Conservation (phyloP, 805 yeast species). For the Dipodascopsis uninucleata region DNA sequence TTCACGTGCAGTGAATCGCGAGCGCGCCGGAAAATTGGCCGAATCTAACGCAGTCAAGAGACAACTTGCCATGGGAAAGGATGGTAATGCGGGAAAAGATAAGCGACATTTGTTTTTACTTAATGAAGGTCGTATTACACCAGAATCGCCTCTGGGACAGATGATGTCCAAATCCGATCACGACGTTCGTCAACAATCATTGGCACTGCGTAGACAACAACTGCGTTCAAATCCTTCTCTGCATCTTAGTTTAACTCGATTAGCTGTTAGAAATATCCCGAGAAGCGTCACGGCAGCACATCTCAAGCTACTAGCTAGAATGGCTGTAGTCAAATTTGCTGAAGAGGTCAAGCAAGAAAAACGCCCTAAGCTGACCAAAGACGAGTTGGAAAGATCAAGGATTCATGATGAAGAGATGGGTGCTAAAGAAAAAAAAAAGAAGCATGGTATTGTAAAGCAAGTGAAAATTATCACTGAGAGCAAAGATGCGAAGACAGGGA, state of each 20-base stretch:
- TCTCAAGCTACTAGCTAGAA: constrained; percentile 85
- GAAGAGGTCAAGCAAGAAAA: constrained; percentile 69
- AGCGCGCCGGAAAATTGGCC: constrained; percentile 68
- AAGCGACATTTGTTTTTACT: constrained; percentile 78
- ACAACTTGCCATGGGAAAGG: constrained; percentile 72
- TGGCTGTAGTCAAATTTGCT: constrained; percentile 92
- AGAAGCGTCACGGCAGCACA: constrained; percentile 86
- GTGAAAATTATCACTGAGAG: constrained; percentile 91
- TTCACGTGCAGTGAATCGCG: constrained; percentile 81
- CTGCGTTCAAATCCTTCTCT: constrained; percentile 84
- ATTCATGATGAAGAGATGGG: constrained; percentile 55
- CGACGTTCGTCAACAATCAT: constrained; percentile 85
- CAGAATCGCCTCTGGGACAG: constrained; percentile 73
- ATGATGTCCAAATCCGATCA: constrained; percentile 66
- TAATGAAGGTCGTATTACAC: constrained; percentile 89
- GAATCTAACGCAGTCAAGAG: constrained; percentile 71
- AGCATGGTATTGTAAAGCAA: constrained; percentile 87
- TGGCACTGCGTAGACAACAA: constrained; percentile 80
- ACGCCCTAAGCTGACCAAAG: constrained; percentile 85
- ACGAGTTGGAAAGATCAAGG: constrained; percentile 77
- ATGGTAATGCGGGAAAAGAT: constrained; percentile 67
- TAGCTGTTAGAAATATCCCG: constrained; percentile 92
- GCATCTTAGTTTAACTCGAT: constrained; percentile 89
- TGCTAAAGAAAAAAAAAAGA: constrained; percentile 61
- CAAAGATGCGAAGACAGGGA: constrained; percentile 85